These are phyloP conservation scores for Globisporangium rhizosaccharum DNA, from an alignment of 352 stramenopile species.

Conservation along the genomic window DNA sequence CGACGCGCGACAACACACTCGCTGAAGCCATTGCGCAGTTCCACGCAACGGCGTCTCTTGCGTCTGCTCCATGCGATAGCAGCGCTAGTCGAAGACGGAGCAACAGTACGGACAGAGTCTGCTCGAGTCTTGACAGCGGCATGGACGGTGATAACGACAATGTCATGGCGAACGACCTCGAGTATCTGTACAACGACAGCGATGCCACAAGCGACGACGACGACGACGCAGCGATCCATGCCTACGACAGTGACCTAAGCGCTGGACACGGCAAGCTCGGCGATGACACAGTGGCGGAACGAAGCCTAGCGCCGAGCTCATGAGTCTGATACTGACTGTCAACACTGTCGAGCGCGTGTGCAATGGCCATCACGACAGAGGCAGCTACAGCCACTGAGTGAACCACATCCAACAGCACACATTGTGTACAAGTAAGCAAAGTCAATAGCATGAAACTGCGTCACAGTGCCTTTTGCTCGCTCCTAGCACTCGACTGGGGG, in stretches of 20 bases:
- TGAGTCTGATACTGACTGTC: no score
- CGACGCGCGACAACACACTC: neutral
- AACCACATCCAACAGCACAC: no score
- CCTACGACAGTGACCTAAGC: neutral
- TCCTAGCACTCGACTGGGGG: no score
- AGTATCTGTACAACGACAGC: neutral
- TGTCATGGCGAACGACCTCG: no score
- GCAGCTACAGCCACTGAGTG: no score
- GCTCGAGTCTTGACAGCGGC: neutral
- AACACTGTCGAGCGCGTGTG: no score
- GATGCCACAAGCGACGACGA: neutral
- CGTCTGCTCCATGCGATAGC: neutral
- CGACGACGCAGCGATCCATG: neutral
- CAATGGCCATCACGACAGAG: no score
- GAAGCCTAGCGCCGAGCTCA: neutral
- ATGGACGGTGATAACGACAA: neutral
- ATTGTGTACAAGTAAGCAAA: no score
- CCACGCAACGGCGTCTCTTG: neutral
- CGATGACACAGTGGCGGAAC: neutral
- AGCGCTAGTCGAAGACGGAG: neutral
- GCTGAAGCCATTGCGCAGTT: neutral
- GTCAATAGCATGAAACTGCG: no score
- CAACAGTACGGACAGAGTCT: neutral
- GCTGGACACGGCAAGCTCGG: neutral
- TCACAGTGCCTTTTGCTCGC: no score